Conservation (phyloP, 129 eudicot genomes). For the Logfia minima region DNA sequence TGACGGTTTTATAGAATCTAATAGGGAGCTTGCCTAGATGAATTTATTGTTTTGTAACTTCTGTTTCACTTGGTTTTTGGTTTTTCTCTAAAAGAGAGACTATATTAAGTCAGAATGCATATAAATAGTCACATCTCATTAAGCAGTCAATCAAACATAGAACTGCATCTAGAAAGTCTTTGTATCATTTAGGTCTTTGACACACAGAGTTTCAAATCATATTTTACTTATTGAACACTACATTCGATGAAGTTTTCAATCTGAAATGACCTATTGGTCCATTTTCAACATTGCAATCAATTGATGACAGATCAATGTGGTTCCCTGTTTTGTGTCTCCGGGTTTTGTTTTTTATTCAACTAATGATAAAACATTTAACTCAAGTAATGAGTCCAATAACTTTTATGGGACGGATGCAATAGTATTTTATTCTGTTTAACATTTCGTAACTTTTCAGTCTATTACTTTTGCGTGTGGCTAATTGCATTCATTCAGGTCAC, state of each 20-base stretch:
- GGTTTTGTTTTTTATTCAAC: neutral
- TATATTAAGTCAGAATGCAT: too few relatives aligned
- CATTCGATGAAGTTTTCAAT: neutral
- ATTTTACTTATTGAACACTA: neutral
- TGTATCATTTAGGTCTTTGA: neutral
- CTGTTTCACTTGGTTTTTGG: neutral
- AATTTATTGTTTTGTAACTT: neutral
- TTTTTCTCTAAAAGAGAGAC: too few relatives aligned
- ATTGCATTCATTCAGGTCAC: conserved; percentile 40
- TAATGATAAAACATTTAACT: neutral
- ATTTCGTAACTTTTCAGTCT: neutral
- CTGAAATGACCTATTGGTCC: neutral
- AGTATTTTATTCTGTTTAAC: neutral
- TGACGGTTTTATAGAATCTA: neutral
- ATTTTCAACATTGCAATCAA: neutral
- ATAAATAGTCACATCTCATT: too few relatives aligned
- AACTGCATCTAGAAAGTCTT: too few relatives aligned
- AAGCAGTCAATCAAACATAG: too few relatives aligned
- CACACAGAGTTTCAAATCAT: neutral
- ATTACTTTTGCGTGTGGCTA: neutral
- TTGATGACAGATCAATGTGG: neutral
- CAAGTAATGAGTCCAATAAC: neutral
- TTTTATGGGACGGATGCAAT: neutral
- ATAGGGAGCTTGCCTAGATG: neutral
- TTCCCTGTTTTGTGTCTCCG: neutral